Evolutionary conservation across 805 yeast species (phyloP), one percentile per base, ranked within the genome.

Genomic region (Ogataea neopini): DNA sequence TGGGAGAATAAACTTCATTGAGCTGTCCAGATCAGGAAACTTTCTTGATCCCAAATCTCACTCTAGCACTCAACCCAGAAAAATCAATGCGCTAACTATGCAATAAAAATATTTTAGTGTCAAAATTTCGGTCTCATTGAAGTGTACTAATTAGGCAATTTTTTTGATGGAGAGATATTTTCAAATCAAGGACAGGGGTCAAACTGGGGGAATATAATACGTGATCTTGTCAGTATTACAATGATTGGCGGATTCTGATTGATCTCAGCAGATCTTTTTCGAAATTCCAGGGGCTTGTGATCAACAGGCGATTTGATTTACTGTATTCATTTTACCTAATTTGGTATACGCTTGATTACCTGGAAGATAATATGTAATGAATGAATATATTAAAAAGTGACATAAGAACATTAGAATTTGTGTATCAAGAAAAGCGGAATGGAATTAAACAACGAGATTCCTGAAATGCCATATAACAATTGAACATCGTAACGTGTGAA

Each of bases 101-200:
- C 43, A 30, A 6, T 6, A 15, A 20, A 29, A 19, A 20, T 40
- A 17, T 40, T 39, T 20, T 40, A 40, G 43, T 9, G 6, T 29
- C 2, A 20, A 40, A 22, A 4, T 19, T 18, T 13, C 30, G 30
- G n/a, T 17, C 23, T 7, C 50, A 47, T 47, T 47, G 50, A 47
- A 9, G 18, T 38, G 44, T n/a, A 32, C 50, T 15, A 26, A 47
- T 11, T 13, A 26, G 50, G 50, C 38, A 47, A 39, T 43, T 42
- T 43, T 46, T 30, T 35, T 40, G 41, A 41, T 46, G 33, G 36
- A n/a, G 28, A 11, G 7, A 25, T 6, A 28, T 25, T 29, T 17
- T 15, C 10, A 28, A 39, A 29, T 13, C 30, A 28, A 9, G 4
- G 14, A 28, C 14, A 28, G 30, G 30, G 13, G 14, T 28, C 11